Percentiles rank a stretch among this genome's conserved stretches.
These are phyloP conservation scores for Yarrowia bubula DNA, from an alignment of 805 yeast species.

Conservation along the genomic window DNA sequence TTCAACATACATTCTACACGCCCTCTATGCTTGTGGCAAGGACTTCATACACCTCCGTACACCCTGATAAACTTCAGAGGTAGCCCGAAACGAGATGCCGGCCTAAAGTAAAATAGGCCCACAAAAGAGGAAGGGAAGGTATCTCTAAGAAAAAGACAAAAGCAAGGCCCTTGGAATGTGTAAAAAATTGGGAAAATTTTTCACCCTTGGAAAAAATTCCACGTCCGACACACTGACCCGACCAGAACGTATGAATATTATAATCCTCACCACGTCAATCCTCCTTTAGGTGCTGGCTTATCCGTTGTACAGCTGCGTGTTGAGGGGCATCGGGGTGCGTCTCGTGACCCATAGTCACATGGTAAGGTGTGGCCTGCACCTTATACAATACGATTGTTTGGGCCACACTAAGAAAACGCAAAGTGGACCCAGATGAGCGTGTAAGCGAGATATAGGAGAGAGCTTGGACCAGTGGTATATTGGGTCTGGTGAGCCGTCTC, in stretches of 20 bases:
- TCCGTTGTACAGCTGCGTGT: slow-evolving; percentile 1
- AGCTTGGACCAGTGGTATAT: background rate
- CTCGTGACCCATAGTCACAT: slow-evolving; percentile 25
- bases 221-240: no score
- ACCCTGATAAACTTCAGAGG: background rate
- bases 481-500: background rate
- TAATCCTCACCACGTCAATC: background rate
- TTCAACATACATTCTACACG: no score
- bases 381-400: background rate
- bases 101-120: slow-evolving; percentile 17
- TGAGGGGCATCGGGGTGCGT: slow-evolving; percentile 18
- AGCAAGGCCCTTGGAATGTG: background rate
- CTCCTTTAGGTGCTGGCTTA: background rate
- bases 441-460: background rate
- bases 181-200: no score
- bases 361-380: slow-evolving; percentile 12
- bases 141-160: background rate
- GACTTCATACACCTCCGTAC: background rate
- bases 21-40: no score
- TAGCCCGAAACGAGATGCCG: slow-evolving; percentile 20
- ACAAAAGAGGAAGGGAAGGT: slow-evolving; percentile 3
- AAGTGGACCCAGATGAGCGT: background rate
- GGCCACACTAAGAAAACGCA: background rate
- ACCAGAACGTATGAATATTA: no score
- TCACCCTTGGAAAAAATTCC: background rate